Percentiles rank a stretch among this genome's conserved stretches.
phyloP scores from a whole-genome alignment of 768 basidiomycete genomes.

The Tylopilus vinaceipallidus region DNA sequence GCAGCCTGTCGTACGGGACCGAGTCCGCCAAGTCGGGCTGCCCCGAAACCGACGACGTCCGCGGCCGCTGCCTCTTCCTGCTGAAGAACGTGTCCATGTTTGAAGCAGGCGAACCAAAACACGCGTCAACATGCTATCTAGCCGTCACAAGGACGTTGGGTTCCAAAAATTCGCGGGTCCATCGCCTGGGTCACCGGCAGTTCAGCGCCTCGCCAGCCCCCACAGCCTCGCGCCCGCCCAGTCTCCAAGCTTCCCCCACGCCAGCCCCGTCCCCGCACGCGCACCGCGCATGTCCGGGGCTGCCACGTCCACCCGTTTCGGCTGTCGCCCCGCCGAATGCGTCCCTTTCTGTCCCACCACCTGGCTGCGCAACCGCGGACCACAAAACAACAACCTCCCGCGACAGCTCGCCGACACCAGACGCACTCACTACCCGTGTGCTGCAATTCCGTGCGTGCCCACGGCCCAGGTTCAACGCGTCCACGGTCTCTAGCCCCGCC shows the following conservation, averaged over 20 bases:
- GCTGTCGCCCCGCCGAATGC: slow-evolving; percentile 37
- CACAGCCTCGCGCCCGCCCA: too few relatives aligned
- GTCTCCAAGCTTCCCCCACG: slow-evolving; percentile 51
- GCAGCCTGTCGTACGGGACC: slow-evolving; percentile 70
- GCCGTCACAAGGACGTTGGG: slow-evolving; percentile 27
- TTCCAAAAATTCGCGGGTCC: slow-evolving; percentile 30
- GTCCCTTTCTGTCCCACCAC: slow-evolving; percentile 23
- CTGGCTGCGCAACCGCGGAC: slow-evolving; percentile 20
- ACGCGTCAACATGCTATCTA: slow-evolving; percentile 21
- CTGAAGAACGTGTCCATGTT: slow-evolving; percentile 75
- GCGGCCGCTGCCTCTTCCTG: slow-evolving; percentile 55
- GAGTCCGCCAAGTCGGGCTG: slow-evolving; percentile 69
- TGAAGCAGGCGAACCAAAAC: too few relatives aligned
- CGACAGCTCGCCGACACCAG: slow-evolving; percentile 32
- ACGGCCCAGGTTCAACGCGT: slow-evolving; percentile 27
- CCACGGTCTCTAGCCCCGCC: slow-evolving; percentile 9
- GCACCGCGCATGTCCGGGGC: slow-evolving; percentile 24
- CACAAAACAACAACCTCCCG: slow-evolving; percentile 3
- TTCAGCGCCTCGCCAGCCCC: slow-evolving; percentile 28
- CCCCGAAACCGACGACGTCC: slow-evolving; percentile 59
- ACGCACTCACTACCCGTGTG: slow-evolving; percentile 14
- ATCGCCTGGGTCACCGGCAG: slow-evolving; percentile 27
- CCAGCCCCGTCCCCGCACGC: slow-evolving; percentile 20
- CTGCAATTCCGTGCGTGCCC: slow-evolving; percentile 36
- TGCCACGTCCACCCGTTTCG: slow-evolving; percentile 33